A percentile compares a stretch with the other conserved stretches of the same genome.
phyloP scores from a whole-genome alignment of 2,329 filamentous ascomycete species.

The Cyphellophora attinorum region DNA sequence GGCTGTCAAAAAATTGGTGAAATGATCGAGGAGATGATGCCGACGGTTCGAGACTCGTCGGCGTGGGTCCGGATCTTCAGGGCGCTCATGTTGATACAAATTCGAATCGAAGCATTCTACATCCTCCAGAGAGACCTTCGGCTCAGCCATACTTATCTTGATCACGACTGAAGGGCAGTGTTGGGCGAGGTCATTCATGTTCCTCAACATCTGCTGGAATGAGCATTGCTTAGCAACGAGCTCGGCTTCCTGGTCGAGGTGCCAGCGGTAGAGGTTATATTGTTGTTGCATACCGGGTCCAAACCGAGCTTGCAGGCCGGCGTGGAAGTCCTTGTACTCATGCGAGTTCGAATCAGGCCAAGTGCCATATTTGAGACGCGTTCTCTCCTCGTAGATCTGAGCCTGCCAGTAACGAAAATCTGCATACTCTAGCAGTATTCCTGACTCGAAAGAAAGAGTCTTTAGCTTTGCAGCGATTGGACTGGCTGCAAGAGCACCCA shows the following conservation, averaged over 20 bases:
- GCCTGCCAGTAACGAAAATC: conserved; percentile 15
- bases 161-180: conserved; percentile 5
- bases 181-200: conserved; percentile 4
- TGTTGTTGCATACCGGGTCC: conserved; percentile 6
- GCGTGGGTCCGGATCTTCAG: conserved; percentile 10
- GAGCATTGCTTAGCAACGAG: conserved; percentile 6
- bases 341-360: conserved; percentile 6
- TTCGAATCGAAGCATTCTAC: conserved; percentile 10
- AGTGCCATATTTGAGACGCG: conserved; percentile 6
- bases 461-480: conserved; percentile 9
- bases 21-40: conserved; percentile 10
- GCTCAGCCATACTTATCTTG: conserved; percentile 14
- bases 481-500: conserved; percentile 9
- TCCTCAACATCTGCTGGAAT: conserved; percentile 4
- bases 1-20: conserved; percentile 11
- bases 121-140: conserved; percentile 12
- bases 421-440: conserved; percentile 13
- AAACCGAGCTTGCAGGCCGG: conserved; percentile 11
- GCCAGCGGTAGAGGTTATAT: conserved; percentile 15
- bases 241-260: conserved; percentile 13
- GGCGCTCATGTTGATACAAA: conserved; percentile 6
- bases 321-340: conserved; percentile 10
- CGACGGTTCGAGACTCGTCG: conserved; percentile 9
- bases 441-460: conserved; percentile 10
- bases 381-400: conserved; percentile 11